Conservation (phyloP, 345 rosid genomes). For the Euphorbia pulcherrima region DNA sequence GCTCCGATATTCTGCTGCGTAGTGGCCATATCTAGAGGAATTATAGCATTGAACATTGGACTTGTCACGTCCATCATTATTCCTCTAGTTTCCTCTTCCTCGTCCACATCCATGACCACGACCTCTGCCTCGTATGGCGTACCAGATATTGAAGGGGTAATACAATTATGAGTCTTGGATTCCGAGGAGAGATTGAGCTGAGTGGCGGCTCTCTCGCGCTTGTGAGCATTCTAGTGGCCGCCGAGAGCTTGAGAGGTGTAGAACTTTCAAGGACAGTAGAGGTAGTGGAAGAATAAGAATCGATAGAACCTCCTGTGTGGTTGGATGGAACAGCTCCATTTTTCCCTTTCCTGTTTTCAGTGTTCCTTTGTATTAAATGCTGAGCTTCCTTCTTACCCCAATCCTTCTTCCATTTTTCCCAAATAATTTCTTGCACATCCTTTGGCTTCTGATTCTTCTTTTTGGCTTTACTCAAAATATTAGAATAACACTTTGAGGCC, state of each 20-base stretch:
- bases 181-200: constrained; percentile 44
- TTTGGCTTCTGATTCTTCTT: not conserved
- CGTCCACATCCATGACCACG: too few species aligned
- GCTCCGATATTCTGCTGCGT: too few species aligned
- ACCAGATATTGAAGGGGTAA: not conserved
- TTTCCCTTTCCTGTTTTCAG: not conserved
- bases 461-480: too few species aligned
- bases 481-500: not conserved
- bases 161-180: not conserved
- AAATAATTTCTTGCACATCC: not conserved
- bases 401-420: too few species aligned
- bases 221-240: constrained; percentile 97
- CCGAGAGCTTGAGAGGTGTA: constrained; percentile 95
- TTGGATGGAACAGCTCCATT: not conserved
- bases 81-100: too few species aligned
- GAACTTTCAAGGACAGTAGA: constrained; percentile 83
- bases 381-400: not conserved
- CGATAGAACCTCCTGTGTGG: not conserved
- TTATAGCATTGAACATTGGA: too few species aligned
- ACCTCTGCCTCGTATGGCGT: too few species aligned
- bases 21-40: too few species aligned
- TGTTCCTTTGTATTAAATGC: not conserved
- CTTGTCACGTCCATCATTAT: too few species aligned
- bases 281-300: constrained; percentile 76
- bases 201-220: constrained; percentile 91